Conservation (phyloP, 2,329 filamentous ascomycete genomes). For the Sphaerulina vaccinii region DNA sequence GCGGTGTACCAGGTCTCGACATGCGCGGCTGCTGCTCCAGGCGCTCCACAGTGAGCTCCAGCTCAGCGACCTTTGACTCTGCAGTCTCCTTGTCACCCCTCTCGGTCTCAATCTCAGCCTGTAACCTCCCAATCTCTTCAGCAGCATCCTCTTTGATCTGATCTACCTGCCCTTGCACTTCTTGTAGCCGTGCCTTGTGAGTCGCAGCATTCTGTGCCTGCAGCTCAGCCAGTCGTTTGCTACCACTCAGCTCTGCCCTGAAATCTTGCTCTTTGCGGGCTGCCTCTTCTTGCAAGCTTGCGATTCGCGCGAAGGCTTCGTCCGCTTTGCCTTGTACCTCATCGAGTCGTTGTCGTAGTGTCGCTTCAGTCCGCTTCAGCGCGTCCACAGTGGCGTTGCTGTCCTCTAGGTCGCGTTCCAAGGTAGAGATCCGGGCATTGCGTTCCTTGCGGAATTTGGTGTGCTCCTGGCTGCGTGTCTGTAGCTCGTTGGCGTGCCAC, state of each 20-base stretch:
- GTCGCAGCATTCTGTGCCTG: slow-evolving; percentile 74
- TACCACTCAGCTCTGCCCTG: slow-evolving; percentile 79
- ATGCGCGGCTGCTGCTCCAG: slow-evolving; percentile 42
- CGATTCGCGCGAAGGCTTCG: slow-evolving; percentile 75
- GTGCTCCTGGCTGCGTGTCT: slow-evolving; percentile 82
- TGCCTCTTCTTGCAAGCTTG: slow-evolving; percentile 80
- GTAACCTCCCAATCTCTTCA: slow-evolving; percentile 51
- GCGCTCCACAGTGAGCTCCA: slow-evolving; percentile 62
- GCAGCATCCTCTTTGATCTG: slow-evolving; percentile 67
- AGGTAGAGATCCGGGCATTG: slow-evolving; percentile 79
- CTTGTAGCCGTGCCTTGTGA: slow-evolving; percentile 67
- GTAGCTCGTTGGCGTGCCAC: slow-evolving; percentile 88
- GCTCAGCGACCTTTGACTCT: slow-evolving; percentile 62
- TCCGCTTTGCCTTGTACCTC: slow-evolving; percentile 85
- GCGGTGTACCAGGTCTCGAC: slow-evolving; percentile 52
- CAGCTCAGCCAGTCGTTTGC: slow-evolving; percentile 76
- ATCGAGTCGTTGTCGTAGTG: slow-evolving; percentile 76
- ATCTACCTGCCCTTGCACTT: slow-evolving; percentile 64
- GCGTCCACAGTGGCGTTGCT: slow-evolving; percentile 73
- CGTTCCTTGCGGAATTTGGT: slow-evolving; percentile 94
- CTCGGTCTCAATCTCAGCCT: slow-evolving; percentile 52
- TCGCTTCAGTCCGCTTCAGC: slow-evolving; percentile 74
- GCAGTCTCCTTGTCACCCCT: slow-evolving; percentile 61
- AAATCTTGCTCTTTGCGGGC: slow-evolving; percentile 82
- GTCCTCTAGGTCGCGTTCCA: slow-evolving; percentile 87